Percentiles rank a stretch among this genome's conserved stretches.
Evolutionary conservation across 306 rosid species (phyloP).

Genomic region (Fragaria ananassa): DNA sequence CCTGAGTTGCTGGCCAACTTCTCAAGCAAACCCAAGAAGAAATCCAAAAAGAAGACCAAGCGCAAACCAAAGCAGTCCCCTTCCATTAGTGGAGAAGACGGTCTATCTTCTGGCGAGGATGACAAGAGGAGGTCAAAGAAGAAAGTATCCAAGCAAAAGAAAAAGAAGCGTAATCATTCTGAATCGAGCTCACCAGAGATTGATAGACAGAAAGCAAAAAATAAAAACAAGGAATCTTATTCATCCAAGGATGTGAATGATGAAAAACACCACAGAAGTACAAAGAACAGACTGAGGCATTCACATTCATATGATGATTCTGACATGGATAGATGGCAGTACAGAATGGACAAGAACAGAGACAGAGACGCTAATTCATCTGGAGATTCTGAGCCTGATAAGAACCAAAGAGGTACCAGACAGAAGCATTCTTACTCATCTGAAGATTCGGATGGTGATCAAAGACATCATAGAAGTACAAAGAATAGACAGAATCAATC

Average conservation of each 20-base stretch:
- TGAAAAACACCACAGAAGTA: constrained; percentile 28
- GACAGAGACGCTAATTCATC: constrained; percentile 24
- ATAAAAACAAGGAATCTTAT: constrained; percentile 28
- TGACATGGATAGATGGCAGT: constrained; percentile 14
- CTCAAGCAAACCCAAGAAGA: constrained; percentile 62
- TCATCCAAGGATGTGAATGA: constrained; percentile 24
- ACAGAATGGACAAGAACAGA: constrained; percentile 26
- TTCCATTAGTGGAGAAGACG: constrained; percentile 28
- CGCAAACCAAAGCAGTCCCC: constrained; percentile 38
- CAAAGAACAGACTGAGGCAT: constrained; percentile 4
- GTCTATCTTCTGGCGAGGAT: constrained; percentile 36
- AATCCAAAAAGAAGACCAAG: constrained; percentile 51
- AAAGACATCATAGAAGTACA: constrained; percentile 26
- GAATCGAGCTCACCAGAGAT: constrained; percentile 54
- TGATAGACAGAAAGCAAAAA: constrained; percentile 35
- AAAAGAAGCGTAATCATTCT: constrained; percentile 39
- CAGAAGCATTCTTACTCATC: constrained; percentile 28
- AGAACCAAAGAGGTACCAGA: constrained; percentile 23
- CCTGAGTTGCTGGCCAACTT: constrained; percentile 68
- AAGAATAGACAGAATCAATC: constrained; percentile 15
- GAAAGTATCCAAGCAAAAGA: constrained; percentile 38
- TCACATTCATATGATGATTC: constrained; percentile 20
- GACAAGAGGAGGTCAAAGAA: constrained; percentile 43
- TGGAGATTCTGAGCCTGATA: constrained; percentile 24
- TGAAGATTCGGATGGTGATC: constrained; percentile 18